Base-by-base conservation (phyloP, 2,329 filamentous ascomycete species). In the Ophiostoma pallidulum region DNA sequence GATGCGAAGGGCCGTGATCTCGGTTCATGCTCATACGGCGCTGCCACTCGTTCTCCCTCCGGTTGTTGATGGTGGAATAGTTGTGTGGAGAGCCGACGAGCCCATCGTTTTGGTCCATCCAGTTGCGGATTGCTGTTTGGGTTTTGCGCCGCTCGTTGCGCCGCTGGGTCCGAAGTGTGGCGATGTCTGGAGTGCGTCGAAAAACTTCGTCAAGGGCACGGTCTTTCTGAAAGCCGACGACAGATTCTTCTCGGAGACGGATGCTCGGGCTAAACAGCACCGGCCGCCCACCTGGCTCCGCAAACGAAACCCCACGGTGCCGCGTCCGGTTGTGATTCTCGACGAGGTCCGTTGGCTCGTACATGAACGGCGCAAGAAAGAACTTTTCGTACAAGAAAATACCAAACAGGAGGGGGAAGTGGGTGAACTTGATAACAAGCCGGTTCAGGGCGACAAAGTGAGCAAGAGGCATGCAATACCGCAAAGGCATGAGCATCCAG, bases 181-280 rank as follows among this genome's bases (percentile, higher is more conserved):
- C 74, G 42, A 78, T 71, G 51, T 83, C 82, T 24, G 85, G 87
- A 0, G 80, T 78, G 16, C 77, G 72, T 51, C 87, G 77, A 62
- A 97, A 97, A 0, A 97, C 88, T 60, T 96, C 90, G 55, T 95
- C 91, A 19, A 97, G 68, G 8, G 88, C 90, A 45, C 81, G 82
- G 56, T 96, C 90, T 59, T 96, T 94, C 57, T 91, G 86, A 58
- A 84, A 91, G 1, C 89, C 92, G 31, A 85, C 81, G 45, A 95
- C 80, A 0, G 90, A 96, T 51, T 90, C 89, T 61, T 94, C 89
- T 38, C 88, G 80, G 22, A 89, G 72, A 16, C 87, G 75, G 47
- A 80, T 60, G 51, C 74, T 80, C 14, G 85, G 85, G 57, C 84
- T 89, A 62, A 94, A 92, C 7, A 89, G 67, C 24, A 78, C 79